Evolutionary conservation across 2,329 filamentous ascomycete species (phyloP).

Genomic region (Colletotrichum musae): DNA sequence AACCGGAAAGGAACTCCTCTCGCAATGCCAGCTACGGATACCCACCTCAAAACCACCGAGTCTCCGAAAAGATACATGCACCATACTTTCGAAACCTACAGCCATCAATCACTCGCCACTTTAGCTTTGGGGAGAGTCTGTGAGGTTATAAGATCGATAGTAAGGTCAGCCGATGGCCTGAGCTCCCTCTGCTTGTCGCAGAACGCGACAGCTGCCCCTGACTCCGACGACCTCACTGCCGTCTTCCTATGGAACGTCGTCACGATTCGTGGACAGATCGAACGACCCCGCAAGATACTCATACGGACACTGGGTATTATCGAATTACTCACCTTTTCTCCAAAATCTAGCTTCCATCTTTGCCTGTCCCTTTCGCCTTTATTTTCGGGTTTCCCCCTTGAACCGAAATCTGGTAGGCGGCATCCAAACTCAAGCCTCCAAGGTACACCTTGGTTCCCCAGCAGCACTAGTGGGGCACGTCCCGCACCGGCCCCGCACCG

Average conservation of each 20-base stretch:
- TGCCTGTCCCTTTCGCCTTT: no score
- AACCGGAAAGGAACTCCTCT: background rate
- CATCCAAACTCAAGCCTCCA: background rate
- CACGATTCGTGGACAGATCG: conserved; percentile 19
- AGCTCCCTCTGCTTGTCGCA: conserved; percentile 21
- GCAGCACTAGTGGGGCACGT: conserved; percentile 1
- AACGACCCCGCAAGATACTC: conserved; percentile 9
- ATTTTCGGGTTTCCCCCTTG: background rate
- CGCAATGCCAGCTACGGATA: background rate
- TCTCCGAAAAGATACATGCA: conserved; percentile 7
- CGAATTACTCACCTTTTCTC: background rate
- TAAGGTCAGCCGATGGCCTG: conserved; percentile 23
- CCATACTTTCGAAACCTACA: conserved; percentile 25
- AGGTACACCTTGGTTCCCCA: background rate
- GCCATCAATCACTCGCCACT: conserved; percentile 28
- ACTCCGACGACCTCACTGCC: conserved; percentile 4
- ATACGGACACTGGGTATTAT: background rate
- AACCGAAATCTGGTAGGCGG: background rate
- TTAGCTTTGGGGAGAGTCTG: conserved; percentile 31
- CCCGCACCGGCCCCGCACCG: conserved; percentile 18
- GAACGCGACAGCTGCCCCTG: conserved; percentile 3
- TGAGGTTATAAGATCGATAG: conserved; percentile 23
- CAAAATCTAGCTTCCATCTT: conserved; percentile 1
- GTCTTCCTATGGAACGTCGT: background rate
- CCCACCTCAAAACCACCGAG: background rate